A percentile compares a stretch with the other conserved stretches of the same genome.
Evolutionary conservation across 2,329 filamentous ascomycete species (phyloP).

Genomic region (Lachnellula willkommii): DNA sequence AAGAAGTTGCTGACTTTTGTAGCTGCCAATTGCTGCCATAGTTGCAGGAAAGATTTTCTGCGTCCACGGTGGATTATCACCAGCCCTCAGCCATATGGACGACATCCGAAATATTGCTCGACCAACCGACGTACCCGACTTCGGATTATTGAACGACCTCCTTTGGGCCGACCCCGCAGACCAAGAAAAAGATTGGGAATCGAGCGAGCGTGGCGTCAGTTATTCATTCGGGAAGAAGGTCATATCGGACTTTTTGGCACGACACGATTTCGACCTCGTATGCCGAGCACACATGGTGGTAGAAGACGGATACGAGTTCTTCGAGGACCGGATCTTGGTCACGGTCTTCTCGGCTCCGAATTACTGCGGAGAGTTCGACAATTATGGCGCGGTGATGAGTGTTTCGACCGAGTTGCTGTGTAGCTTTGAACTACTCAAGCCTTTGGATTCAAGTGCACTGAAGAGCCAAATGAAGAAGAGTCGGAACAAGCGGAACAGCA

Average conservation of each 20-base stretch:
- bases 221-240: constrained; percentile 99
- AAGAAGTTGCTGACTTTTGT: constrained; percentile 12
- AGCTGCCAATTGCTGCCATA: constrained; percentile 87
- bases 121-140: constrained; percentile 95
- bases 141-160: constrained; percentile 89
- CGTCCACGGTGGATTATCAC: constrained; percentile 90
- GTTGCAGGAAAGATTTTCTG: constrained; percentile 97
- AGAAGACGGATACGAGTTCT: constrained; percentile 98
- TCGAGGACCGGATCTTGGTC: constrained; percentile 88
- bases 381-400: constrained; percentile 98
- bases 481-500: constrained; percentile 86
- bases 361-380: constrained; percentile 99
- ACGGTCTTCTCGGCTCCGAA: constrained; percentile 98
- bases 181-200: constrained; percentile 97
- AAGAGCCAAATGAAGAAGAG: constrained; percentile 99
- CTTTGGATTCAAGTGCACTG: constrained; percentile 87
- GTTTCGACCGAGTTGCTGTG: constrained; percentile 90
- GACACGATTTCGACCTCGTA: constrained; percentile 95
- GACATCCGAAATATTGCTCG: constrained; percentile 94
- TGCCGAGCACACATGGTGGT: constrained; percentile 99
- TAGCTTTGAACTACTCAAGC: constrained; percentile 95
- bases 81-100: constrained; percentile 92
- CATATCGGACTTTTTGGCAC: constrained; percentile 89
- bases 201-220: constrained; percentile 92
- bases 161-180: constrained; percentile 97